Base-by-base conservation (phyloP, 2,329 filamentous ascomycete species). In the Trichoderma atrobrunneum region DNA sequence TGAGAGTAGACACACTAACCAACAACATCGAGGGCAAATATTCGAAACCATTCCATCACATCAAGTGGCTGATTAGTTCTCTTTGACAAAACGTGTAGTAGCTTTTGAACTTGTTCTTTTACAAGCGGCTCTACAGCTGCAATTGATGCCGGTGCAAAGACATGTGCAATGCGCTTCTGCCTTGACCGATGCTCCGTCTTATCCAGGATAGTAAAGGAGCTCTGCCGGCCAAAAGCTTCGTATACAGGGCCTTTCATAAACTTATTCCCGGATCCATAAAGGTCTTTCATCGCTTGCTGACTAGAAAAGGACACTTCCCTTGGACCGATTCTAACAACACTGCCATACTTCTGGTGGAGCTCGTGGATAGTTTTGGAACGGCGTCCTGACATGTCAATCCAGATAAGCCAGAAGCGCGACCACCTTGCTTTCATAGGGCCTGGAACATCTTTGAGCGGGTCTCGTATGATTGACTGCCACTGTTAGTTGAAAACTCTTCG, bases 11-110 rank as follows among this genome's bases (percentile, higher is more conserved):
- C 34, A 36, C 34, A 59, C 64, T 8, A 21, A 68, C 64, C 64
- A 68, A 68, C 64, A 30, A 68, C 7, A 24, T 56, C 64, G 24
- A 68, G 64, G 11, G 64, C 64, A 16, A 68, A 34, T 28, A 68
- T 68, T n/a, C 64, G 43, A 54, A 68, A 59, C 64, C 51, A 68
- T 57, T 56, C 26, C n/a, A 68, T 34, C 14, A 59, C 12, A 36
- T 68, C 48, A 36, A 68, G 16, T 16, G 64, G 28, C 28, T 26
- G 26, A 14, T 54, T 56, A 59, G 26, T 30, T n/a, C 64, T 26
- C 30, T 36, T 68, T n/a, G 28, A 48, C 16, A 34, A 59, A 54
- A 28, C 64, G 10, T 18, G 18, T 59, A 56, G 12, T 24, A 56
- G 51, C 51, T 56, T 56, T 24, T 56, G 51, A 56, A 24, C 12